A percentile compares a stretch with the other conserved stretches of the same genome.
phyloP scores from a whole-genome alignment of 331 rosid genomes.

The Malus hybrid region DNA sequence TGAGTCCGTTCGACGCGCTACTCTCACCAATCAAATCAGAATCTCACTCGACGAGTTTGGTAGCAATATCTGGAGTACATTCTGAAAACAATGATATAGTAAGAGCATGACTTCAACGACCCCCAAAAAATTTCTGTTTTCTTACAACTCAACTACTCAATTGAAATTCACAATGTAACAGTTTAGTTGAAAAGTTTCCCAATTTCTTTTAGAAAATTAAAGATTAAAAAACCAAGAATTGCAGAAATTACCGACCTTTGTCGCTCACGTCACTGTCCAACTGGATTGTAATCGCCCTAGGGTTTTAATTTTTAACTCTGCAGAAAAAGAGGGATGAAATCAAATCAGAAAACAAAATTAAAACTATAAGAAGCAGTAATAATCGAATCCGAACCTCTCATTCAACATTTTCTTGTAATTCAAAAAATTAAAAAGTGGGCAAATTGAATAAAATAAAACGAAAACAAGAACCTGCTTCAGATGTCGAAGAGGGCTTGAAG shows the following conservation, averaged over 20 bases:
- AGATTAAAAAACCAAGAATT: too few species aligned
- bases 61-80: constrained; percentile 20
- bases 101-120: not conserved
- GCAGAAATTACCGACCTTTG: too few species aligned
- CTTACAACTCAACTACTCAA: too few species aligned
- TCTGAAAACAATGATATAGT: not conserved
- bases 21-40: constrained; percentile 36
- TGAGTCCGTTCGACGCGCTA: constrained; percentile 31
- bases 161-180: too few species aligned
- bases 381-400: not conserved
- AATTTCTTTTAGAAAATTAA: too few species aligned
- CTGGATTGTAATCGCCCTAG: not conserved
- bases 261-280: not conserved
- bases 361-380: not conserved
- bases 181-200: not conserved
- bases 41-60: constrained; percentile 25
- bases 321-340: not conserved
- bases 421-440: not conserved
- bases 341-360: not conserved
- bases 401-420: not conserved
- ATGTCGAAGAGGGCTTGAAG: constrained; percentile 18
- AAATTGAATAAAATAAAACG: not conserved
- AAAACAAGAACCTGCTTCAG: constrained; percentile 33
- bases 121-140: not conserved
- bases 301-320: not conserved